phyloP scores from a whole-genome alignment of 805 yeast genomes.

The Pichia membranifaciens region DNA sequence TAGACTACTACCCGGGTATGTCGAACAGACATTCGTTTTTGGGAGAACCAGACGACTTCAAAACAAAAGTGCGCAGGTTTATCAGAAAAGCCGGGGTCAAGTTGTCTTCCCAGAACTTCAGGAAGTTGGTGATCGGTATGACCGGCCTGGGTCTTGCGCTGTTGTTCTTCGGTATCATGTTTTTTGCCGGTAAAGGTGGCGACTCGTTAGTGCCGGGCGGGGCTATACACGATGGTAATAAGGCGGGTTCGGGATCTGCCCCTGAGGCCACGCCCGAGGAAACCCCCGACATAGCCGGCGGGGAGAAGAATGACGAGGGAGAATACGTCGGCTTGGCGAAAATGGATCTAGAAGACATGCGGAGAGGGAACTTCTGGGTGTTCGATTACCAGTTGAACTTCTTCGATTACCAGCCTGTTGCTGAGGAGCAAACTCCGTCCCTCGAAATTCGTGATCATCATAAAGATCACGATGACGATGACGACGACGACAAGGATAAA shows the following conservation, averaged over 20 bases:
- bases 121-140: conserved; percentile 8
- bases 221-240: conserved; percentile 1
- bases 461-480: neutral
- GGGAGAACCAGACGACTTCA: conserved; percentile 7
- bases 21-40: conserved; percentile 5
- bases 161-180: conserved; percentile 9
- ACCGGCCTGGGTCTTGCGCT: neutral
- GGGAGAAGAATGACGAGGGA: neutral
- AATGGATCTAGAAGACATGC: conserved; percentile 25
- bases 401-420: conserved; percentile 17
- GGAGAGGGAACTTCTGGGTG: conserved; percentile 28
- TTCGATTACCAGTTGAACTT: conserved; percentile 23
- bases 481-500: conserved; percentile 9
- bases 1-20: conserved; percentile 12
- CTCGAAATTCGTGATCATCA: neutral
- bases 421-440: neutral
- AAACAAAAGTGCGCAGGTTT: neutral
- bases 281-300: neutral
- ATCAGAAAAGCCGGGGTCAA: neutral
- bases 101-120: neutral
- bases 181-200: conserved; percentile 8
- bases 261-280: neutral
- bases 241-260: neutral
- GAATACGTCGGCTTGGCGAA: conserved; percentile 6
- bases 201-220: conserved; percentile 10